Percentiles rank a stretch among this genome's conserved stretches.
These are phyloP conservation scores for Rhynchosporium graminicola DNA, from an alignment of 2,329 filamentous ascomycete genomes.

Conservation along the genomic window DNA sequence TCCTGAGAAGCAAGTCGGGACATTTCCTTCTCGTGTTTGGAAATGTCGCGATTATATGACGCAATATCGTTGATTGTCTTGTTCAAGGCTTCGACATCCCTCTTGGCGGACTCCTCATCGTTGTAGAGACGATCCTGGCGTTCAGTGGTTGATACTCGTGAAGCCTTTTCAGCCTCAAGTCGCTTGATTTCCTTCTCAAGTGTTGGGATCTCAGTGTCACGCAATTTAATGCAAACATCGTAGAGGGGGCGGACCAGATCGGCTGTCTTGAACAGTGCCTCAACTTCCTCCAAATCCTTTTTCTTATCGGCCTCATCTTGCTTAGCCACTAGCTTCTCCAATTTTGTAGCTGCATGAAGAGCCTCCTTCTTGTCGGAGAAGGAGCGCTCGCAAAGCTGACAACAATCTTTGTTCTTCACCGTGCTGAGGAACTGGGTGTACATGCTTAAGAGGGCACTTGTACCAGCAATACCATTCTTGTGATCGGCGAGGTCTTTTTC, in stretches of 20 bases:
- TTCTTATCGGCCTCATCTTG: slow-evolving; percentile 64
- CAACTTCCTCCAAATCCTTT: slow-evolving; percentile 55
- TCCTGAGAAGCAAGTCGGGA: slow-evolving; percentile 75
- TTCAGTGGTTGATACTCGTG: slow-evolving; percentile 62
- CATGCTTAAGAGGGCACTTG: slow-evolving; percentile 69
- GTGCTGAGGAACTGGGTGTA: slow-evolving; percentile 67
- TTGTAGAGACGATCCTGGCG: slow-evolving; percentile 66
- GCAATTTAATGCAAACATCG: slow-evolving; percentile 72
- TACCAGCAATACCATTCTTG: slow-evolving; percentile 67
- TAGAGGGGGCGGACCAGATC: slow-evolving; percentile 66
- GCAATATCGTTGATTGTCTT: slow-evolving; percentile 77
- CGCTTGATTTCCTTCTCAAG: slow-evolving; percentile 64
- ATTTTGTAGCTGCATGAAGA: slow-evolving; percentile 64
- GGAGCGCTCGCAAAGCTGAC: slow-evolving; percentile 71
- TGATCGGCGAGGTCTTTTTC: slow-evolving; percentile 54
- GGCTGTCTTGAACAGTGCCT: slow-evolving; percentile 57
- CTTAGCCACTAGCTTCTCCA: slow-evolving; percentile 64
- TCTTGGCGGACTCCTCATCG: slow-evolving; percentile 63
- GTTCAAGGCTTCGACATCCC: slow-evolving; percentile 73
- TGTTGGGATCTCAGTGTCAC: slow-evolving; percentile 66
- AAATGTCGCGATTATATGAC: slow-evolving; percentile 71
- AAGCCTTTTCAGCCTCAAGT: slow-evolving; percentile 62
- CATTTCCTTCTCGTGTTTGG: slow-evolving; percentile 71
- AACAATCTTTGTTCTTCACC: slow-evolving; percentile 69
- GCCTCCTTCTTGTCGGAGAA: slow-evolving; percentile 64